These are phyloP conservation scores for Apiospora koreana DNA, from an alignment of 2,329 filamentous ascomycete species.

Conservation along the genomic window DNA sequence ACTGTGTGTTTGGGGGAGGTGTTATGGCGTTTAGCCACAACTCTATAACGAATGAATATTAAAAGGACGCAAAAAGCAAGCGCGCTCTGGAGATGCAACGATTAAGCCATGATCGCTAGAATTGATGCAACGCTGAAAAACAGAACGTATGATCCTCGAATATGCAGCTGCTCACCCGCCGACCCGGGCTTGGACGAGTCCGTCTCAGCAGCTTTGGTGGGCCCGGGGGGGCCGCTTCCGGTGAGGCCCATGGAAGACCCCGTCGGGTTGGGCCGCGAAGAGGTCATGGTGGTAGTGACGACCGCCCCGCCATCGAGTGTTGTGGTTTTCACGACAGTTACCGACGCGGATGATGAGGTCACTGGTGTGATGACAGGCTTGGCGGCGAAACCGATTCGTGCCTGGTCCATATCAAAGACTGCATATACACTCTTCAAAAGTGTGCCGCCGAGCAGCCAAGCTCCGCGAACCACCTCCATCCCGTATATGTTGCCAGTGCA, in stretches of 20 bases:
- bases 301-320: slow-evolving; percentile 8
- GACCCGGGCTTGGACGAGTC: background rate
- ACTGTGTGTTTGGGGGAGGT: background rate
- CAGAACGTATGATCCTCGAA: background rate
- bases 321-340: background rate
- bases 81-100: background rate
- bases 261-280: background rate
- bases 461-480: slow-evolving; percentile 61
- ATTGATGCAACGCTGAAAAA: background rate
- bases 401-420: slow-evolving; percentile 76
- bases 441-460: slow-evolving; percentile 82
- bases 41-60: background rate
- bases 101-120: background rate
- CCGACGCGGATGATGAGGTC: background rate
- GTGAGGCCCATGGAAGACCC: background rate
- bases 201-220: background rate
- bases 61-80: background rate
- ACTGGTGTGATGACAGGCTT: background rate
- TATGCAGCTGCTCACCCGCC: background rate
- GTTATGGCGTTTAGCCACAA: background rate
- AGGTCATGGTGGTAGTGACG: background rate
- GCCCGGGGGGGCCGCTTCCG: background rate
- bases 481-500: slow-evolving; percentile 77
- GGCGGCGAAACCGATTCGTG: slow-evolving; percentile 54
- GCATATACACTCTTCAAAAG: slow-evolving; percentile 90